Evolutionary conservation across 345 rosid genomes (phyloP), one percentile per base, ranked within the genome.

Genomic region (Eucalyptus marginata): DNA sequence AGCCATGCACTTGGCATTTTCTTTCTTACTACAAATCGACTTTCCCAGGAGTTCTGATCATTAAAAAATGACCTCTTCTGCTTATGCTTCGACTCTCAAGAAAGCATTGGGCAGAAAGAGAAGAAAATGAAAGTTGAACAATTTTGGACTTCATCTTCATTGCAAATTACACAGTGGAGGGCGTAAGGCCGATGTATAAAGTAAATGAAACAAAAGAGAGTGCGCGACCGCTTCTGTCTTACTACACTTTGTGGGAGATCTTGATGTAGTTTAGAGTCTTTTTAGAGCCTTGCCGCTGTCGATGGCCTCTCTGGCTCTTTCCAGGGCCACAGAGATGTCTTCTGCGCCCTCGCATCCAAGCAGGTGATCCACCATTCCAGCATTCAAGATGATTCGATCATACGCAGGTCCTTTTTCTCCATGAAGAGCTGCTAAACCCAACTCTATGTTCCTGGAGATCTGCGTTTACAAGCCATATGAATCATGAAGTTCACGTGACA

Each of bases 281-380:
- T 92, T 95, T 49, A 97, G 93, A 86, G 99, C 99, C 90, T 92
- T 93, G 85, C 98, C 99, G 87, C 98, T 96, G 86, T 98, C 96
- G 79, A 98, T 97, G 92, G 98, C 98, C 91, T 95, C 99, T 62
- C 95, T 96, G 49, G 99, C 98, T 91, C 99, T 94, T n/a, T 95
- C 97, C 88, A 95, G 88, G 29, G 99, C 98, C 12, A 87, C 29
- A 47, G 92, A 88, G 49, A 93, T 90, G 81, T 96, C 97, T 54
- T 96, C 99, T 31, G 97, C 99, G 9, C 96, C 99, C 59, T 95
- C 95, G 62, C 98, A 94, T 92, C 99, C 98, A 79, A 96, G 91
- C 90, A 98, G 90, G 92, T 98, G 98, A 92, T 98, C 99, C 88
- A 94, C 96, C 89, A 98, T 94, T 91, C 96, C 99, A 16, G 99